Base-by-base conservation (phyloP, 2,329 filamentous ascomycete species). In the Penicillium sp. region DNA sequence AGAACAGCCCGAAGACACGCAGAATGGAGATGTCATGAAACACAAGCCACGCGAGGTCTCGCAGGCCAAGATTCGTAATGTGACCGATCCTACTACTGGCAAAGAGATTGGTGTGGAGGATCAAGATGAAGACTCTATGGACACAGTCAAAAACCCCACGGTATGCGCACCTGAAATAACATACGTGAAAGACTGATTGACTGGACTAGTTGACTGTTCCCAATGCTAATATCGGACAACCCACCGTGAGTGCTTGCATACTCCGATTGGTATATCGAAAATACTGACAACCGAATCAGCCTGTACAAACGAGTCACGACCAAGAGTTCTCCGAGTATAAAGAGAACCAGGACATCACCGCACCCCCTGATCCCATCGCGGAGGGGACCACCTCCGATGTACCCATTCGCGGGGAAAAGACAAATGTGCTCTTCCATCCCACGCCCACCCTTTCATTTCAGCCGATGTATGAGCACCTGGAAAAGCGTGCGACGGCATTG, bases 331-430 rank as follows among this genome's bases (percentile, higher is more conserved):
- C 87, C 53, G 89, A 95, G 57, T 96, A 97, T 71, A 89, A 88
- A 57, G 68, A 87, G 51, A 89, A 85, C 9, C 92, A 96, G 73
- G 92, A 97, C 72, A 79, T 95, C 51, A 95, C 90, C 0, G 89
- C 92, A 0, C 92, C 92, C 2, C 92, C 92, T 1, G 92, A 95
- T 60, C 92, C 92, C 0, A 79, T 96, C 18, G 85, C 86, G 14
- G 81, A 86, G 51, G 90, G 90, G 22, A 84, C 87, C 30, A 97
- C 92, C 0, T 92, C 90, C 24, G 94, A 97, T 71, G 91, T 97
- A 1, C 94, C 94, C 3, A 95, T 97, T 52, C 89, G 92, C 66
- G 92, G 92, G 64, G 92, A 97, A 69, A 96, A 94, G 80, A 97
- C 94, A 3, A 96, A 96, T 56, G 86, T 97, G 16, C 81, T 96